These are phyloP conservation scores for Albizia julibrissin DNA, from an alignment of 306 rosid genomes.

Conservation along the genomic window DNA sequence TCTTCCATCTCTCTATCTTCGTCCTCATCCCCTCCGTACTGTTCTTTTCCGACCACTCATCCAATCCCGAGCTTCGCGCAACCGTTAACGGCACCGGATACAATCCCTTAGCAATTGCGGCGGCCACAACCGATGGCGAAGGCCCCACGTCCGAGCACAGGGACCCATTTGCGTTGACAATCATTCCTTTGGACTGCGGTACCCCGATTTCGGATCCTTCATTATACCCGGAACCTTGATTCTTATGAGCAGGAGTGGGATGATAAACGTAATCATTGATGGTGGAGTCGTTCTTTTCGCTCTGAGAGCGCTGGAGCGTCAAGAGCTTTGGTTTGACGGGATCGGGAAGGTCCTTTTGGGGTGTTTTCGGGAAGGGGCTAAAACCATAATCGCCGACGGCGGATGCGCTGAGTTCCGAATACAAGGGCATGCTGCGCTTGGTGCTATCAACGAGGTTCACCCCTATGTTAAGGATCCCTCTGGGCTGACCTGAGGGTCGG, in stretches of 20 bases:
- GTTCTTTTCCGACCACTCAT: conserved; percentile 59
- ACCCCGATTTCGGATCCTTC: conserved; percentile 32
- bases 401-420: conserved; percentile 65
- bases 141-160: conserved; percentile 65
- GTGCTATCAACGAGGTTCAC: conserved; percentile 54
- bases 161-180: conserved; percentile 41
- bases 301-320: conserved; percentile 43
- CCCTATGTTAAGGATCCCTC: conserved; percentile 72
- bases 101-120: conserved; percentile 67
- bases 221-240: neutral
- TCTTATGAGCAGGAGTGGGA: neutral
- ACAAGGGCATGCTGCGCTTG: conserved; percentile 67
- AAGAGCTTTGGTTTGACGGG: neutral
- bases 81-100: conserved; percentile 32
- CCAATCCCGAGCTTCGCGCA: conserved; percentile 42
- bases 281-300: conserved; percentile 43
- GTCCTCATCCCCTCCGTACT: conserved; percentile 60
- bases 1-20: conserved; percentile 75
- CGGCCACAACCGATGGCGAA: conserved; percentile 73
- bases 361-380: neutral
- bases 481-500: conserved; percentile 72
- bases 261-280: conserved; percentile 14
- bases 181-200: conserved; percentile 1
- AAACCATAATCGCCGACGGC: conserved; percentile 38
- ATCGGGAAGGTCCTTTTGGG: neutral